Conservation (phyloP, 2,329 filamentous ascomycete species). For the Aureobasidium sp. region DNA sequence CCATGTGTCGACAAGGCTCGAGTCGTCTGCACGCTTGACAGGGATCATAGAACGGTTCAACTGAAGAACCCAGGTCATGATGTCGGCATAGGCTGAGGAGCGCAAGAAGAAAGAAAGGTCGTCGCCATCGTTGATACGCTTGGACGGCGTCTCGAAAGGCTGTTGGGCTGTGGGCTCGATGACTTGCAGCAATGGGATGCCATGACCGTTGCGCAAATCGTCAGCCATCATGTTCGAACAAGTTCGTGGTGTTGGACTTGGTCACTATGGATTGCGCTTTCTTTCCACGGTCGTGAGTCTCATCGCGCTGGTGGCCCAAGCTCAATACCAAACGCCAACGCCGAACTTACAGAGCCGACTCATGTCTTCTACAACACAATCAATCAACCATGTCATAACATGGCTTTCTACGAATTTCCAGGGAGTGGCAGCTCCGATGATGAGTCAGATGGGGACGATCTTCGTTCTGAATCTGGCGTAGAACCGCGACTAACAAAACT, state of each 20-base stretch:
- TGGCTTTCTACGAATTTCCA: neutral
- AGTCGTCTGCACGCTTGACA: conserved; percentile 39
- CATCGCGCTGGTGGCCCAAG: neutral
- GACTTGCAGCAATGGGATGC: conserved; percentile 24
- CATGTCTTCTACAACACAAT: neutral
- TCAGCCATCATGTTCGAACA: conserved; percentile 16
- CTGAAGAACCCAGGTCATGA: conserved; percentile 81
- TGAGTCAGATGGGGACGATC: neutral
- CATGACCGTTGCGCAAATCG: conserved; percentile 18
- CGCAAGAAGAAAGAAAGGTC: conserved; percentile 77
- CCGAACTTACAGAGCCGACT: neutral
- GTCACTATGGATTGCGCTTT: neutral
- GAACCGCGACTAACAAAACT: neutral
- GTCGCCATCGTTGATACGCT: conserved; percentile 75
- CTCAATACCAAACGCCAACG: neutral
- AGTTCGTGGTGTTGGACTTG: neutral
- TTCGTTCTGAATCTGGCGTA: neutral
- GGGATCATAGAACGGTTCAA: conserved; percentile 84
- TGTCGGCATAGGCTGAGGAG: conserved; percentile 77
- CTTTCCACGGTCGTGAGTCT: neutral
- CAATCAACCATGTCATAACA: neutral
- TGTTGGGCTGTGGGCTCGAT: conserved; percentile 46
- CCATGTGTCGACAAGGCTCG: conserved; percentile 48
- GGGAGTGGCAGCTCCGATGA: neutral
- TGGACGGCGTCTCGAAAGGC: conserved; percentile 61